Percentiles rank a stretch among this genome's conserved stretches.
Evolutionary conservation across 2,329 filamentous ascomycete genomes (phyloP).

Genomic region (Fusarium guadeloupense): DNA sequence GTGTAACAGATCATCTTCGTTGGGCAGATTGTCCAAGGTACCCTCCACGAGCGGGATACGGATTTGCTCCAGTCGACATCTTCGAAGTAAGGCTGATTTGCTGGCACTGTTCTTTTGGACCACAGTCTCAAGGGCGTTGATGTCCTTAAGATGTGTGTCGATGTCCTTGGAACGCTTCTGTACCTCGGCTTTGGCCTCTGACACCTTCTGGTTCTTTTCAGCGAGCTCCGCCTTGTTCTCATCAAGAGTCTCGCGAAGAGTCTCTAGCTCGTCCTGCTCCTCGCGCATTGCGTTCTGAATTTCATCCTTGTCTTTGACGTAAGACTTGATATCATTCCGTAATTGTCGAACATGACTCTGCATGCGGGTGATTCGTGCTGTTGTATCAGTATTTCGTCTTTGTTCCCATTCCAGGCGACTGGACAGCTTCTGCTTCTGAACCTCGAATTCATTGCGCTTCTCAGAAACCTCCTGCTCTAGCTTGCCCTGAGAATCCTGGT

Average conservation of each 20-base stretch:
- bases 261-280: constrained; percentile 79
- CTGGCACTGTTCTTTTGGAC: constrained; percentile 85
- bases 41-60: constrained; percentile 79
- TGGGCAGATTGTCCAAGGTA: constrained; percentile 86
- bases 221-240: constrained; percentile 73
- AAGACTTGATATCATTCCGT: constrained; percentile 72
- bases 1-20: constrained; percentile 81
- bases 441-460: constrained; percentile 86
- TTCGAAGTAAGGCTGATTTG: constrained; percentile 84
- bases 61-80: constrained; percentile 94
- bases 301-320: constrained; percentile 75
- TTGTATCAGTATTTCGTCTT: constrained; percentile 64
- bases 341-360: constrained; percentile 73
- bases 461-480: constrained; percentile 89
- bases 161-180: constrained; percentile 87
- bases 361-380: constrained; percentile 73
- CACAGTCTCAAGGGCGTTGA: constrained; percentile 82
- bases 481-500: constrained; percentile 91
- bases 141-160: constrained; percentile 75
- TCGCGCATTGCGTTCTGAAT: constrained; percentile 78
- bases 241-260: constrained; percentile 76
- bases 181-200: constrained; percentile 80
- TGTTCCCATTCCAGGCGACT: constrained; percentile 67
- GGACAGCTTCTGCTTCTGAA: constrained; percentile 80
- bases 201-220: constrained; percentile 77